phyloP scores from a whole-genome alignment of 2,329 filamentous ascomycete species.

The Thelonectria rubi region DNA sequence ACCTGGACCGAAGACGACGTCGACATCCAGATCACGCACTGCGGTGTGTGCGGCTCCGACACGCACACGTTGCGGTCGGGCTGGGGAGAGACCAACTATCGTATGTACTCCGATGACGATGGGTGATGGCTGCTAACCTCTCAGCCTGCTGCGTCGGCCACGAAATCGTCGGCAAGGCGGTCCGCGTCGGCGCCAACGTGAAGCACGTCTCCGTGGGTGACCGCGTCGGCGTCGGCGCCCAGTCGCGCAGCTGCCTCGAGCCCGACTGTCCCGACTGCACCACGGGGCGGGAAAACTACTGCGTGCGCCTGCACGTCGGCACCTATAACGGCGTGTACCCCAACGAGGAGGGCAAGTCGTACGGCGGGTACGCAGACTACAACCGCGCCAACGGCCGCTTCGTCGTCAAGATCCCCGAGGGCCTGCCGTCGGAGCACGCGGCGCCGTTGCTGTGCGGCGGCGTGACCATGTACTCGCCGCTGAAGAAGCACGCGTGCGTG shows the following conservation, averaged over 20 bases:
- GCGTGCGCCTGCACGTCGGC: constrained; percentile 61
- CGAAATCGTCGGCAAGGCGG: constrained; percentile 69
- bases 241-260: constrained; percentile 33
- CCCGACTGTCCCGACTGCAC: constrained; percentile 23
- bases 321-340: constrained; percentile 68
- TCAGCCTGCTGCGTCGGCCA: constrained; percentile 67
- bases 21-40: constrained; percentile 72
- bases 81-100: constrained; percentile 49
- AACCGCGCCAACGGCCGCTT: constrained; percentile 36
- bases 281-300: constrained; percentile 73
- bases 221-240: constrained; percentile 55
- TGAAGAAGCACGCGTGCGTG: constrained; percentile 57
- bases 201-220: constrained; percentile 66
- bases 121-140: neutral
- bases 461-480: constrained; percentile 78
- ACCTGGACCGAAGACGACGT: constrained; percentile 71
- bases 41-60: constrained; percentile 72
- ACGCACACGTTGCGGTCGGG: constrained; percentile 66
- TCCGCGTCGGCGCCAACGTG: constrained; percentile 62
- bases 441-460: constrained; percentile 87
- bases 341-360: constrained; percentile 66
- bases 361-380: constrained; percentile 64
- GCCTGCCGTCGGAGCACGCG: constrained; percentile 65
- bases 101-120: neutral
- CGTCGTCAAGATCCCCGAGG: constrained; percentile 77